Percentiles rank a stretch among this genome's conserved stretches.
Evolutionary conservation across 2,329 filamentous ascomycete species (phyloP).

Genomic region (Phialophora tarda): DNA sequence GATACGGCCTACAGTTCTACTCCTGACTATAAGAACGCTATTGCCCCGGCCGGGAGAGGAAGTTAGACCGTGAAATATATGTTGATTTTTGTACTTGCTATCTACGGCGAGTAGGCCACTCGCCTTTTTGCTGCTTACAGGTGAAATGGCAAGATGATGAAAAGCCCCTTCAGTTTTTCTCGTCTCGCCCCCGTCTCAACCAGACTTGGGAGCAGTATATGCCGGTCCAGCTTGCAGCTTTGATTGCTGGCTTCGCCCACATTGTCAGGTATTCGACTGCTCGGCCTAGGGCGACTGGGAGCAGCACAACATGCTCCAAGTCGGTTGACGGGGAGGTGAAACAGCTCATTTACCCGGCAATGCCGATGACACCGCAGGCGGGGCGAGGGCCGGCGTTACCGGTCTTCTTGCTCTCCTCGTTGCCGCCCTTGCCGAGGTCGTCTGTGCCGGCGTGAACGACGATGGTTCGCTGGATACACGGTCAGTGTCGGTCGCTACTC

Average conservation of each 20-base stretch:
- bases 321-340: not conserved
- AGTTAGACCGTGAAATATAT: not conserved
- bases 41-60: not conserved
- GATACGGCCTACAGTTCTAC: not conserved
- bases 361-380: conserved; percentile 95
- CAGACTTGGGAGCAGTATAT: not conserved
- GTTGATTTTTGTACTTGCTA: conserved; percentile 11
- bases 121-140: conserved; percentile 15
- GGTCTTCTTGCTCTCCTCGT: conserved; percentile 97
- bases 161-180: not conserved
- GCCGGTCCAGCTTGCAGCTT: not conserved
- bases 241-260: not conserved
- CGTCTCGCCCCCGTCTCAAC: not conserved
- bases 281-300: not conserved
- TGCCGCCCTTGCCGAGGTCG: conserved; percentile 89
- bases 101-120: conserved; percentile 4
- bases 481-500: not conserved
- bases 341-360: conserved; percentile 56
- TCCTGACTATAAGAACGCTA: not conserved
- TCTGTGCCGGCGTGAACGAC: conserved; percentile 95
- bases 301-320: not conserved
- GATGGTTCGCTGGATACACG: conserved; percentile 73
- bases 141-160: conserved; percentile 9
- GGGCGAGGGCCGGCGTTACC: conserved; percentile 93
- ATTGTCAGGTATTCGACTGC: not conserved